phyloP scores from a whole-genome alignment of 2,329 filamentous ascomycete genomes.

The Talaromyces sp. region DNA sequence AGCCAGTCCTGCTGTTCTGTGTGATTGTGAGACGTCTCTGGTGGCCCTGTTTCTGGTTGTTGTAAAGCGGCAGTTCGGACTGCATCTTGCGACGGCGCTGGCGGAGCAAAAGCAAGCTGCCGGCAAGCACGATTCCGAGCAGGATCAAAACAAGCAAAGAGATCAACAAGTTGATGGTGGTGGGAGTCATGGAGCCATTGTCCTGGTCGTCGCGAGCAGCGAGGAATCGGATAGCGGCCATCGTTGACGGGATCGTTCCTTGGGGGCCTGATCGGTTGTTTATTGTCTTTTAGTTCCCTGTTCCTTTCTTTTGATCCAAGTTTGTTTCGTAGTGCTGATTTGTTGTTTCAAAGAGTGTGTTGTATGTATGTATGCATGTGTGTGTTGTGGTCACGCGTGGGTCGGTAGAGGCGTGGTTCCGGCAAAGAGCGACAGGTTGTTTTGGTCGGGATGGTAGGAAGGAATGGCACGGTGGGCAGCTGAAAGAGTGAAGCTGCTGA shows the following conservation, averaged over 20 bases:
- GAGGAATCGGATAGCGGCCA: slow-evolving; percentile 42
- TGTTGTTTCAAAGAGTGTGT: slow-evolving; percentile 7
- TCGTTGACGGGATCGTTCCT: not conserved
- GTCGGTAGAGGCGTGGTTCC: slow-evolving; percentile 12
- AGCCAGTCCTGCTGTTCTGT: slow-evolving; percentile 57
- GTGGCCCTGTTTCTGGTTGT: slow-evolving; percentile 31
- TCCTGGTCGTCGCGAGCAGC: slow-evolving; percentile 45
- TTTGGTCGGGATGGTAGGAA: slow-evolving; percentile 31
- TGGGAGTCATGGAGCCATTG: slow-evolving; percentile 49
- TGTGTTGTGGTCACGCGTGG: slow-evolving; percentile 14
- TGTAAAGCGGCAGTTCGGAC: slow-evolving; percentile 62
- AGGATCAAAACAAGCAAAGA: slow-evolving; percentile 73
- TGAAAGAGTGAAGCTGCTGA: slow-evolving; percentile 63
- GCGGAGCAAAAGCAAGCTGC: slow-evolving; percentile 67
- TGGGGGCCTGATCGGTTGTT: not conserved
- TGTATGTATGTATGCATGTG: slow-evolving; percentile 11
- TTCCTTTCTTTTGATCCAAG: not conserved
- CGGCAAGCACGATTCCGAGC: slow-evolving; percentile 63
- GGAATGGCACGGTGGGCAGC: slow-evolving; percentile 50
- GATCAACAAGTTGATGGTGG: slow-evolving; percentile 72
- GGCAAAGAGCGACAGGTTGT: slow-evolving; percentile 13
- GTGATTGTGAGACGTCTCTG: slow-evolving; percentile 57
- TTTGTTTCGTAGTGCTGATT: not conserved
- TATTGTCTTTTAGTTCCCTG: not conserved
- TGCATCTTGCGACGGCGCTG: slow-evolving; percentile 53